phyloP scores from a whole-genome alignment of 192 early-diverging fungal genomes.

The Mortierella antarctica region DNA sequence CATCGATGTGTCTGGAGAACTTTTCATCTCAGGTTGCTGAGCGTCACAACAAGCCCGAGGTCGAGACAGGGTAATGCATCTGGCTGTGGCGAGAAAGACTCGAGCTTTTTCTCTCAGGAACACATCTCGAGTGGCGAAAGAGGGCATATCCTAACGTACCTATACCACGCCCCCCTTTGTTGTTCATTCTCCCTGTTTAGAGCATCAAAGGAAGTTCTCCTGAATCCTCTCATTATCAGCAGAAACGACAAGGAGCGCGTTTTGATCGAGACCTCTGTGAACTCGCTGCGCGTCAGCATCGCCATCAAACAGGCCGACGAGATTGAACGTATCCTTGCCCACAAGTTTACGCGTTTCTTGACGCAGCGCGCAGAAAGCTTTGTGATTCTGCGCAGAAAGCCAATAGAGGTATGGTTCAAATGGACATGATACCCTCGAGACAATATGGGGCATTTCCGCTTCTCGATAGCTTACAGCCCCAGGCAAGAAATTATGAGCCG shows the following conservation, averaged over 20 bases:
- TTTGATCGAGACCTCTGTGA: slow-evolving; percentile 92
- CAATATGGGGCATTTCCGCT: too few species aligned
- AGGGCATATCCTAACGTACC: not conserved
- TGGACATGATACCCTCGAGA: not conserved
- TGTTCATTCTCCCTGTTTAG: slow-evolving; percentile 37
- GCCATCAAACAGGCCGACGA: slow-evolving; percentile 99
- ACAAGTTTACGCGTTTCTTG: slow-evolving; percentile 98
- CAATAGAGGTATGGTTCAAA: slow-evolving; percentile 72
- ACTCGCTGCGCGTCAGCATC: slow-evolving; percentile 94
- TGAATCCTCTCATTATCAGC: slow-evolving; percentile 88
- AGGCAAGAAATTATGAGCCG: not conserved
- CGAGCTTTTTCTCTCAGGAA: not conserved
- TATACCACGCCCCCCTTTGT: not conserved
- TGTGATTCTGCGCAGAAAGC: slow-evolving; percentile 90
- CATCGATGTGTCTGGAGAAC: slow-evolving; percentile 96
- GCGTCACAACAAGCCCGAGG: slow-evolving; percentile 98
- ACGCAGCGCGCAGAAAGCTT: slow-evolving; percentile 98
- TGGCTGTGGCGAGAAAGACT: not conserved
- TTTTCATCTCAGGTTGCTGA: slow-evolving; percentile 98
- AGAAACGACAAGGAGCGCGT: slow-evolving; percentile 94
- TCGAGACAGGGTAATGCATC: slow-evolving; percentile 81
- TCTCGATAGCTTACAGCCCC: not conserved
- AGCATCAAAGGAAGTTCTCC: slow-evolving; percentile 82
- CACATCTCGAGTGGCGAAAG: not conserved
- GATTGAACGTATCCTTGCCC: slow-evolving; percentile 91